phyloP scores from a whole-genome alignment of 179 eudicot species.

The Patellifolia procumbens region DNA sequence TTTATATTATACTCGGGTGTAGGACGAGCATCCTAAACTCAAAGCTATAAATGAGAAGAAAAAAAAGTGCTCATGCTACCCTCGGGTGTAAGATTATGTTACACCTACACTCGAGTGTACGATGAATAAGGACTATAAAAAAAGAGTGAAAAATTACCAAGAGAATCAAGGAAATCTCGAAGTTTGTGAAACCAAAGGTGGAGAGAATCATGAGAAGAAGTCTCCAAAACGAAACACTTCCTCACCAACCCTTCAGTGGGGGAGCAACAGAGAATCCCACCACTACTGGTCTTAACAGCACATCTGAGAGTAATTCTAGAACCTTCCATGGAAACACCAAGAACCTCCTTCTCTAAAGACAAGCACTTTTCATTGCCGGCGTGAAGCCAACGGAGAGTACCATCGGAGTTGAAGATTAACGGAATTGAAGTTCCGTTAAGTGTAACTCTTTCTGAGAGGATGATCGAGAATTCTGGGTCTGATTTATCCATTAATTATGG shows the following conservation, averaged over 20 bases:
- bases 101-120: background rate
- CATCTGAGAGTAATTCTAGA: constrained; percentile 49
- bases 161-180: constrained; percentile 51
- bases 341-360: constrained; percentile 56
- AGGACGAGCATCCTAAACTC: no score
- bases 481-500: constrained; percentile 29
- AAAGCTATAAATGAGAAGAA: no score
- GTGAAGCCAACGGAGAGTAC: constrained; percentile 57
- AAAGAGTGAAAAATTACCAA: constrained; percentile 39
- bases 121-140: background rate
- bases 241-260: constrained; percentile 34
- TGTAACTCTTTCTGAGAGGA: constrained; percentile 48
- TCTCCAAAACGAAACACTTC: constrained; percentile 54
- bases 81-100: no score
- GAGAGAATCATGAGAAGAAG: constrained; percentile 35
- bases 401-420: constrained; percentile 47
- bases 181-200: constrained; percentile 50
- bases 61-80: no score
- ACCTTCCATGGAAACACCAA: constrained; percentile 61
- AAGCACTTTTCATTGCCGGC: constrained; percentile 39
- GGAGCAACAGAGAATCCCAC: constrained; percentile 38
- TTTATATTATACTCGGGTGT: no score
- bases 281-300: constrained; percentile 30
- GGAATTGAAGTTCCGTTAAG: constrained; percentile 43
- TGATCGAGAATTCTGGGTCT: constrained; percentile 8